Percentiles rank a stretch among this genome's conserved stretches.
These are phyloP conservation scores for Pyricularia grisea DNA, from an alignment of 2,329 filamentous ascomycete genomes.

Conservation along the genomic window DNA sequence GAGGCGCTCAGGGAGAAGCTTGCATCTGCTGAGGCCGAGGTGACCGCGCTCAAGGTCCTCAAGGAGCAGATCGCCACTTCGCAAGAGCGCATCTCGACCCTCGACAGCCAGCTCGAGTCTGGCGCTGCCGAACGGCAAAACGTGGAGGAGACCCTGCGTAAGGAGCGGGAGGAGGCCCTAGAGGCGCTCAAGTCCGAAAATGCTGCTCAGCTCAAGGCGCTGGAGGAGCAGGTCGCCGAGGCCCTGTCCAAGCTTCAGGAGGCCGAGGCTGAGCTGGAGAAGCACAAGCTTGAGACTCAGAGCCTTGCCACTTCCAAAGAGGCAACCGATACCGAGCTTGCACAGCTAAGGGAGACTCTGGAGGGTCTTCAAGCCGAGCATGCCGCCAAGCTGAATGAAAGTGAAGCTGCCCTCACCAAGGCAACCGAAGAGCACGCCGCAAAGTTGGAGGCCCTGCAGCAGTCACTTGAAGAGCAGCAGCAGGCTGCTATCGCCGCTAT, in stretches of 20 bases:
- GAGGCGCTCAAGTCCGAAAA: constrained; percentile 40
- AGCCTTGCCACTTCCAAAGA: constrained; percentile 41
- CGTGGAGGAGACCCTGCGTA: constrained; percentile 29
- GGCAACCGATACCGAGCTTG: constrained; percentile 36
- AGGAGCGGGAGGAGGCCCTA: constrained; percentile 35
- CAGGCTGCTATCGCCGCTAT: constrained; percentile 36
- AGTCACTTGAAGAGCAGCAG: constrained; percentile 40
- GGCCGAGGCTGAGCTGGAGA: constrained; percentile 40
- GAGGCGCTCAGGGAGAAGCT: constrained; percentile 53
- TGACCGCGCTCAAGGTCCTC: constrained; percentile 44
- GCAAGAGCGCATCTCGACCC: constrained; percentile 43
- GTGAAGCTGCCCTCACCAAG: constrained; percentile 25
- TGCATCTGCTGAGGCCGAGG: constrained; percentile 45
- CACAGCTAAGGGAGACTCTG: constrained; percentile 39
- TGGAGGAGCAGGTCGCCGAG: constrained; percentile 16
- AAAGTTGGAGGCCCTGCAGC: constrained; percentile 41
- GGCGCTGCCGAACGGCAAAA: constrained; percentile 25
- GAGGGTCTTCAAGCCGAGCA: constrained; percentile 34
- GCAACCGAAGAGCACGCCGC: constrained; percentile 36
- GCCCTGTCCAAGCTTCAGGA: constrained; percentile 6
- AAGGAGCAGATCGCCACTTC: constrained; percentile 46
- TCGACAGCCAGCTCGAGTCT: constrained; percentile 40
- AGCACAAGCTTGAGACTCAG: constrained; percentile 37
- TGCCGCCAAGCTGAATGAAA: constrained; percentile 25
- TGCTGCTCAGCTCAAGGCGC: constrained; percentile 33